A percentile compares a stretch with the other conserved stretches of the same genome.
Conservation (phyloP, 2,329 filamentous ascomycete genomes). For the Juglanconis juglandina region DNA sequence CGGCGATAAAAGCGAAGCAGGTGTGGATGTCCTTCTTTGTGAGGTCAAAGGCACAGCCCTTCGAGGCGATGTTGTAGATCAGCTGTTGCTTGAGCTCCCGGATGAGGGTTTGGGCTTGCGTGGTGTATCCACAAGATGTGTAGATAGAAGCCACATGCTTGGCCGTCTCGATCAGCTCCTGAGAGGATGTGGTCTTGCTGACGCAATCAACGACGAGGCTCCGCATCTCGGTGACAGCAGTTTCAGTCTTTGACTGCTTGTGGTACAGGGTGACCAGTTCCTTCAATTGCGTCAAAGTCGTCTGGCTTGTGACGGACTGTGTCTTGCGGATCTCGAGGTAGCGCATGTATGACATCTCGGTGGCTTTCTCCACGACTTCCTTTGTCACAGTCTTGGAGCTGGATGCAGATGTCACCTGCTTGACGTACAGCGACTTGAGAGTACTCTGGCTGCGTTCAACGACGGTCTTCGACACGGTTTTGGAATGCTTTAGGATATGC, state of each 20-base stretch:
- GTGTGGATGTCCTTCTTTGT: neutral
- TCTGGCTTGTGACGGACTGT: neutral
- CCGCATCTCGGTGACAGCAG: neutral
- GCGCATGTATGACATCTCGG: neutral
- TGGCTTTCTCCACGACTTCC: neutral
- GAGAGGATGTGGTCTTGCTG: neutral
- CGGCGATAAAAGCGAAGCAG: neutral
- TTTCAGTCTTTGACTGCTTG: neutral
- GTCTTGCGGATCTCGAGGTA: neutral
- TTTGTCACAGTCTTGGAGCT: neutral
- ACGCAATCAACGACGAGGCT: neutral
- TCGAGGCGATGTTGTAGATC: neutral
- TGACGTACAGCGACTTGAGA: neutral
- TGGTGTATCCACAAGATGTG: neutral
- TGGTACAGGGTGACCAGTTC: neutral
- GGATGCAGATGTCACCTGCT: neutral
- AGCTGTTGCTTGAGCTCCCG: neutral
- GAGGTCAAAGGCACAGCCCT: neutral
- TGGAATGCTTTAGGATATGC: neutral
- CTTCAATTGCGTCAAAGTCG: neutral
- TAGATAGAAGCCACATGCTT: neutral
- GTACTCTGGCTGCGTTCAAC: neutral
- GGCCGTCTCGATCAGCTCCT: neutral
- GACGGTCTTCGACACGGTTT: neutral
- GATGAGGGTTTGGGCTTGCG: neutral